phyloP scores from a whole-genome alignment of 495 filamentous ascomycete species.

The Trichodelitschia bisporula region DNA sequence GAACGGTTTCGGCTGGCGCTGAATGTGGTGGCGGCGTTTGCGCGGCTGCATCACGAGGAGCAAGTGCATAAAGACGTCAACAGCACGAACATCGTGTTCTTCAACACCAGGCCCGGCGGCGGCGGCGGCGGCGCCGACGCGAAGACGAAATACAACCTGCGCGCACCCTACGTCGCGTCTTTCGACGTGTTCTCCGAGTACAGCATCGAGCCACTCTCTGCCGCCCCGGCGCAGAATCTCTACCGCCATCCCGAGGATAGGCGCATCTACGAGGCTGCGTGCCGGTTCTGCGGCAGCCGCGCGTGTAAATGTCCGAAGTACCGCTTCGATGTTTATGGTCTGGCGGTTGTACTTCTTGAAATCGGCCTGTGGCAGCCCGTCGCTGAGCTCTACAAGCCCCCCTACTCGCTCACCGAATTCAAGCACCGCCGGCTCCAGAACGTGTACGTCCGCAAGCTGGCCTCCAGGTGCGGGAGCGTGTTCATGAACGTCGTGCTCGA shows the following conservation, averaged over 20 bases:
- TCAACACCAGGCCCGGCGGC: conserved; percentile 21
- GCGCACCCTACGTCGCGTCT: conserved; percentile 52
- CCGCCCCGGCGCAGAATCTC: conserved; percentile 22
- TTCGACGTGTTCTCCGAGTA: conserved; percentile 61
- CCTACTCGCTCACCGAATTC: conserved; percentile 38
- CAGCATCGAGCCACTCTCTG: conserved; percentile 18
- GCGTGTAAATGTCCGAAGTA: no score
- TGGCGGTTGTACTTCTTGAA: conserved; percentile 64
- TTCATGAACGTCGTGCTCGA: conserved; percentile 65
- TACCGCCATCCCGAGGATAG: conserved; percentile 52
- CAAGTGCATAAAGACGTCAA: conserved; percentile 62
- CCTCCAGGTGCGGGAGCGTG: conserved; percentile 19
- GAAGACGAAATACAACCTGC: conserved; percentile 20
- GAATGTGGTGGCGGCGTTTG: conserved; percentile 49
- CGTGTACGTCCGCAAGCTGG: conserved; percentile 33
- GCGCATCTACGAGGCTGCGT: no score
- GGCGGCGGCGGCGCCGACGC: conserved; percentile 5
- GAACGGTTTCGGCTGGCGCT: conserved; percentile 67
- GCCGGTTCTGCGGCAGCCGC: no score
- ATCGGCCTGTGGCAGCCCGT: conserved; percentile 77
- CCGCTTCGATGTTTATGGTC: conserved; percentile 55
- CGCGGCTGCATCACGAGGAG: conserved; percentile 50
- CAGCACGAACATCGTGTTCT: conserved; percentile 59
- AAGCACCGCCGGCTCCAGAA: conserved; percentile 31
- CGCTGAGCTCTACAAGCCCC: conserved; percentile 37